Conservation (phyloP, 805 yeast genomes). For the Candida nonsorbophila region DNA sequence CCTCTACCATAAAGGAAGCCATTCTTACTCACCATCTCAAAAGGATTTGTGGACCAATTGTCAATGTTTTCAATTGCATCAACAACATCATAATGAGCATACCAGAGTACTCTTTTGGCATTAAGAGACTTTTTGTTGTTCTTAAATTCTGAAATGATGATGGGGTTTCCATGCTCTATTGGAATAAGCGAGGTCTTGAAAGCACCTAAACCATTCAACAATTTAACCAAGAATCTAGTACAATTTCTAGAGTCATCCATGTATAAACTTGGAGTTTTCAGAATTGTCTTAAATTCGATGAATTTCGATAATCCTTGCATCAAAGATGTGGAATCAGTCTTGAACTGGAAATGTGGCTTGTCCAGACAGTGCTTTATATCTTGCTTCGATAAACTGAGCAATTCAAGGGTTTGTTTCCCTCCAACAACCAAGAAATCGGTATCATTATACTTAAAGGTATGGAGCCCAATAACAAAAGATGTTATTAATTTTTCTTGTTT, state of each 20-base stretch:
- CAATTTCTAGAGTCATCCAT: conserved; percentile 82
- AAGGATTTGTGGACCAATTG: conserved; percentile 79
- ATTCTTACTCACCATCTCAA: conserved; percentile 63
- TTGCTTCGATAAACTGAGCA: conserved; percentile 55
- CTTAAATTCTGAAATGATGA: conserved; percentile 71
- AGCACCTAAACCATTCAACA: conserved; percentile 68
- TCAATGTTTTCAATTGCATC: conserved; percentile 57
- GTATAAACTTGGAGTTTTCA: conserved; percentile 61
- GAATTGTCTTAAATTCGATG: conserved; percentile 71
- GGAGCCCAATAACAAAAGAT: background rate
- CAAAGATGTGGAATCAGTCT: too few relatives aligned
- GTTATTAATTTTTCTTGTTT: conserved; percentile 3
- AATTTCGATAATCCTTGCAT: conserved; percentile 55
- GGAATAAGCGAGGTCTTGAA: conserved; percentile 62
- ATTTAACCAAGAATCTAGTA: conserved; percentile 64
- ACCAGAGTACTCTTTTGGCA: conserved; percentile 60
- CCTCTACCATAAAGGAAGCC: conserved; percentile 92
- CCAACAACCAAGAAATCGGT: conserved; percentile 57
- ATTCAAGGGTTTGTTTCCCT: conserved; percentile 62
- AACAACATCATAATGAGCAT: conserved; percentile 95
- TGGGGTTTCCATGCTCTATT: conserved; percentile 75
- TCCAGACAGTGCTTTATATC: background rate
- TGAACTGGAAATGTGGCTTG: conserved; percentile 39
- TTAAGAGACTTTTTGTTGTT: conserved; percentile 1
- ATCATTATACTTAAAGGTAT: conserved; percentile 25